Evolutionary conservation across 495 filamentous ascomycete species (phyloP).

Genomic region (Neurospora pannonica): DNA sequence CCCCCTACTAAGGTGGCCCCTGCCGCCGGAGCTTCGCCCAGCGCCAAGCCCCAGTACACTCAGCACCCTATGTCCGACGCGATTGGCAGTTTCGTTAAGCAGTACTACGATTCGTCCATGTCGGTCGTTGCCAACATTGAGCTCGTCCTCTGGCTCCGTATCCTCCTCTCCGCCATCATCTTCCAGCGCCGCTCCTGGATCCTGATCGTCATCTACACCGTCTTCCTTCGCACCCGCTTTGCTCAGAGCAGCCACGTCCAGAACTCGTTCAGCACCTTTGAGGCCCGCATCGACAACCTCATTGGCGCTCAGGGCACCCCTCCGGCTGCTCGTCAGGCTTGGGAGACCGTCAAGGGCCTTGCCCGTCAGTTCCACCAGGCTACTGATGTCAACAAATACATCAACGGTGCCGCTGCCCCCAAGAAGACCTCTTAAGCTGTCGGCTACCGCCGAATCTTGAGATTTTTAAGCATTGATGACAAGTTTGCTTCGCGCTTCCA

Average conservation of each 20-base stretch:
- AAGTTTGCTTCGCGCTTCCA: slow-evolving; percentile 6
- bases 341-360: slow-evolving; percentile 70
- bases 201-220: slow-evolving; percentile 72
- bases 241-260: slow-evolving; percentile 88
- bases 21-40: slow-evolving; percentile 44
- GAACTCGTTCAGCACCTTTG: slow-evolving; percentile 62
- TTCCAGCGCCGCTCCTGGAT: slow-evolving; percentile 90
- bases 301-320: slow-evolving; percentile 82
- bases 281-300: slow-evolving; percentile 66
- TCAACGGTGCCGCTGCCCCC: slow-evolving; percentile 43
- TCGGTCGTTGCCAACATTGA: slow-evolving; percentile 69
- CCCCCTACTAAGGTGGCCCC: slow-evolving; percentile 34
- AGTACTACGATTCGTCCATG: slow-evolving; percentile 91
- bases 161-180: slow-evolving; percentile 66
- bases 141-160: slow-evolving; percentile 70
- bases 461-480: background rate
- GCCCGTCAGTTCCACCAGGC: slow-evolving; percentile 64
- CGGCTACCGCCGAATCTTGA: background rate
- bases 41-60: slow-evolving; percentile 51
- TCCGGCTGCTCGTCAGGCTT: slow-evolving; percentile 69
- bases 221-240: slow-evolving; percentile 84
- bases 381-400: slow-evolving; percentile 68
- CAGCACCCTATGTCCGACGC: slow-evolving; percentile 63
- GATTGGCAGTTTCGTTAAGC: slow-evolving; percentile 90
- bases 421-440: slow-evolving; percentile 38